A percentile compares a stretch with the other conserved stretches of the same genome.
Conservation (phyloP, 179 eudicot species). For the Drosera spatulata region DNA sequence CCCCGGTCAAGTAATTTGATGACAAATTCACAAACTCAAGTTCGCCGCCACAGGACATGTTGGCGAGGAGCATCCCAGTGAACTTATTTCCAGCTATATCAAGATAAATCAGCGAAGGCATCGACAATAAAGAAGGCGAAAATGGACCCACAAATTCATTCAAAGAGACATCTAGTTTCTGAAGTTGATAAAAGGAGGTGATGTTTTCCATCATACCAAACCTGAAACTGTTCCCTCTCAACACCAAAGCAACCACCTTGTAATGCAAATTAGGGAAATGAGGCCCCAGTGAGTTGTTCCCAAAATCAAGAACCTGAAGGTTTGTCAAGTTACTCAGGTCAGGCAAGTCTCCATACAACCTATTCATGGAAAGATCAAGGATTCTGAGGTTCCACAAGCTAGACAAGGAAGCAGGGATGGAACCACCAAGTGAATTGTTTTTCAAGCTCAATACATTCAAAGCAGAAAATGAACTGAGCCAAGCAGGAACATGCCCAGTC, state of each 20-base stretch:
- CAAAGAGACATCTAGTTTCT: slow-evolving; percentile 49
- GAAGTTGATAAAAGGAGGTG: slow-evolving; percentile 39
- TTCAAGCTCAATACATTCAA: slow-evolving; percentile 52
- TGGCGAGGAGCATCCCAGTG: slow-evolving; percentile 40
- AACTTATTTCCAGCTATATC: slow-evolving; percentile 52
- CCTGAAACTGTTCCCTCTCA: slow-evolving; percentile 46
- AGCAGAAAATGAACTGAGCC: slow-evolving; percentile 21
- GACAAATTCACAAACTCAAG: slow-evolving; percentile 50
- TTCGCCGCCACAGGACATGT: slow-evolving; percentile 36
- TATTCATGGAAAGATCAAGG: slow-evolving; percentile 38
- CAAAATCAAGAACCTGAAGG: slow-evolving; percentile 61
- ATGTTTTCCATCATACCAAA: slow-evolving; percentile 28
- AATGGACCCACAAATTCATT: slow-evolving; percentile 45
- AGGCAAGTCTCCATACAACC: slow-evolving; percentile 45
- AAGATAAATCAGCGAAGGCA: slow-evolving; percentile 45
- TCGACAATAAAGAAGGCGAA: slow-evolving; percentile 24
- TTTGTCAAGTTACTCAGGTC: slow-evolving; percentile 39
- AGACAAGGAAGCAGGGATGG: slow-evolving; percentile 33
- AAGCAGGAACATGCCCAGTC: slow-evolving; percentile 41
- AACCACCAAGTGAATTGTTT: slow-evolving; percentile 54
- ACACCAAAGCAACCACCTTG: slow-evolving; percentile 40
- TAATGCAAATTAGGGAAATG: slow-evolving; percentile 41
- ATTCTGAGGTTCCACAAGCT: slow-evolving; percentile 29
- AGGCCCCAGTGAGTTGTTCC: slow-evolving; percentile 48
- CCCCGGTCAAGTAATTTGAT: slow-evolving; percentile 50